Conservation (phyloP, 2,329 filamentous ascomycete genomes). For the Cadophora luteo-olivacea region DNA sequence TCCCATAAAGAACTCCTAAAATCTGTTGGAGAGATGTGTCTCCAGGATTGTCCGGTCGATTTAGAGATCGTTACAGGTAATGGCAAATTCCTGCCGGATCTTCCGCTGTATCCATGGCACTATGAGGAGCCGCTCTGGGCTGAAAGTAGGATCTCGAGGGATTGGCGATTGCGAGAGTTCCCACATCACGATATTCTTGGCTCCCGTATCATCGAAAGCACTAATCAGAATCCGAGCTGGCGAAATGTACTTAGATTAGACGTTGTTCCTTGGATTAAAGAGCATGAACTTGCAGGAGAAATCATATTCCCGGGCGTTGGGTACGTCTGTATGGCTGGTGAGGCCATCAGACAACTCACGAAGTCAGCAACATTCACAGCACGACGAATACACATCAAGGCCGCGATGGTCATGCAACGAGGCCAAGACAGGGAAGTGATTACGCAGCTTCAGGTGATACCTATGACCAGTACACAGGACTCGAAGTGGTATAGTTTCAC, state of each 20-base stretch:
- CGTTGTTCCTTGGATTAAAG: constrained; percentile 52
- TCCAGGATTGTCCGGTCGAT: constrained; percentile 22
- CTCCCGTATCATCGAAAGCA: constrained; percentile 30
- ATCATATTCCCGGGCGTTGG: constrained; percentile 40
- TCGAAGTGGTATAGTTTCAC: too few species aligned
- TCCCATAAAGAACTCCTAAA: constrained; percentile 21
- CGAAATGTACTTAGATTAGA: constrained; percentile 40
- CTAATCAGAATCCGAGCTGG: constrained; percentile 39
- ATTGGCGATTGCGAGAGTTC: constrained; percentile 48
- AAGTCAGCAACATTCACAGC: too few species aligned
- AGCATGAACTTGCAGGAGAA: constrained; percentile 37
- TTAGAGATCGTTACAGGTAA: background rate
- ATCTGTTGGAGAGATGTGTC: constrained; percentile 30
- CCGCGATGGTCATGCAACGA: too few species aligned
- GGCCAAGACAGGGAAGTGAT: too few species aligned
- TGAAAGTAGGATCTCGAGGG: background rate
- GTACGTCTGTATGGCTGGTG: constrained; percentile 36
- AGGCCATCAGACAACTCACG: constrained; percentile 35
- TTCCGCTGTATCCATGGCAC: constrained; percentile 61
- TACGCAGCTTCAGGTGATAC: too few species aligned
- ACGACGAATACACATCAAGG: too few species aligned
- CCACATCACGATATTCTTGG: constrained; percentile 49
- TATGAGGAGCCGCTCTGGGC: constrained; percentile 53
- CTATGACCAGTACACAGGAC: too few species aligned
- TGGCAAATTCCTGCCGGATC: constrained; percentile 50